Conservation (phyloP, 73 alveolate genomes). For the Paramecium caudatum region DNA sequence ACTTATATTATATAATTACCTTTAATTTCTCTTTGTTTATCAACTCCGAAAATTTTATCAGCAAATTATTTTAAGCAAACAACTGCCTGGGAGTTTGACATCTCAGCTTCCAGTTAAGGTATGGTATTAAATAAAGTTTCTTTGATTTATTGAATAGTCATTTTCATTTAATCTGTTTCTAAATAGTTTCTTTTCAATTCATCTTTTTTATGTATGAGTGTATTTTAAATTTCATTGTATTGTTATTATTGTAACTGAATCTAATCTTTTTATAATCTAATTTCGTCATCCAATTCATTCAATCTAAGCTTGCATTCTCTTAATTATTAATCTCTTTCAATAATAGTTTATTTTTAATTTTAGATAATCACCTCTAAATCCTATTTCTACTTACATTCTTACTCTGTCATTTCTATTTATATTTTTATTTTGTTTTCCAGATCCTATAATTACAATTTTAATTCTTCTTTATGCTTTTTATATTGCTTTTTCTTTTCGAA, state of each 20-base stretch:
- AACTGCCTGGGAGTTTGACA: not conserved
- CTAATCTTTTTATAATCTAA: not conserved
- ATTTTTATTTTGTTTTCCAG: not conserved
- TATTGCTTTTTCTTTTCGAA: not conserved
- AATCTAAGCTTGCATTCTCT: not conserved
- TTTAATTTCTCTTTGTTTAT: slow-evolving; percentile 28
- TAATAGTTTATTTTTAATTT: not conserved
- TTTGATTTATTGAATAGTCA: not conserved
- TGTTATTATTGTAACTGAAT: not conserved
- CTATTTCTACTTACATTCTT: not conserved
- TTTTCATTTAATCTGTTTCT: slow-evolving; percentile 37
- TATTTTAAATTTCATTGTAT: slow-evolving; percentile 30
- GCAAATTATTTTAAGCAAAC: not conserved
- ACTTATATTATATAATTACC: not conserved
- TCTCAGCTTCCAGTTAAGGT: slow-evolving; percentile 18
- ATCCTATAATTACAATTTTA: too few relatives aligned
- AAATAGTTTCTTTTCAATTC: slow-evolving; percentile 42
- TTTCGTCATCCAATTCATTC: slow-evolving; percentile 31
- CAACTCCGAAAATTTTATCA: slow-evolving; percentile 24
- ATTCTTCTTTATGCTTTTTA: slow-evolving; percentile 23
- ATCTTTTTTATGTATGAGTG: slow-evolving; percentile 8
- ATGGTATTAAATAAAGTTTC: not conserved
- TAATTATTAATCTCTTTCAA: not conserved
- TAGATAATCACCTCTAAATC: not conserved
- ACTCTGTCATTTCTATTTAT: not conserved